Evolutionary conservation across 78 protist genomes (phyloP).

Genomic region (Pelomyxa schiedti): DNA sequence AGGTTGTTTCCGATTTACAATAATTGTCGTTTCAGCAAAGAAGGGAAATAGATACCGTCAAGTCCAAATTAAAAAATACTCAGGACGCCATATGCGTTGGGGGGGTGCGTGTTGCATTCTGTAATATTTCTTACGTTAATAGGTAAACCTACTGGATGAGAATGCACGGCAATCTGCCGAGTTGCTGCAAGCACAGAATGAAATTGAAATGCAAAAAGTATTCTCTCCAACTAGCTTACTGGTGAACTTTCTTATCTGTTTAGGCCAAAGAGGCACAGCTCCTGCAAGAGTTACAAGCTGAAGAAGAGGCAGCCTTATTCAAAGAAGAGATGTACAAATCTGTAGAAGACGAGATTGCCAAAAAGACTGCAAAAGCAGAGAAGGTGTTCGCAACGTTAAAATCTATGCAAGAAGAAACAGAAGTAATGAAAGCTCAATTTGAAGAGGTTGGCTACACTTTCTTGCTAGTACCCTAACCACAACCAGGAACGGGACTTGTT

Average conservation of each 20-base stretch:
- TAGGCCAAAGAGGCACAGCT: conserved; percentile 25
- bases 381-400: background rate
- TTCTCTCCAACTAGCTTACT: background rate
- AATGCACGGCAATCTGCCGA: background rate
- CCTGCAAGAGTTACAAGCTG: conserved; percentile 17
- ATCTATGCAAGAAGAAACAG: background rate
- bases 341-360: conserved; percentile 18
- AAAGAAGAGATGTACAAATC: conserved; percentile 5
- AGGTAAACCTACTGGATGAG: background rate
- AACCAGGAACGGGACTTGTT: conserved; percentile 27
- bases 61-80: background rate
- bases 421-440: background rate
- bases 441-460: conserved; percentile 1
- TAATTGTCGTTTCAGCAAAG: too few relatives aligned
- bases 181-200: background rate
- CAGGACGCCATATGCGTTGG: background rate
- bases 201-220: background rate
- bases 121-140: too few relatives aligned
- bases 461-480: background rate
- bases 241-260: background rate
- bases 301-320: conserved; percentile 7
- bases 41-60: background rate
- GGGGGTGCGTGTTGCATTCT: too few relatives aligned
- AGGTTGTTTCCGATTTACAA: too few relatives aligned
- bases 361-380: conserved; percentile 9